Percentiles rank a stretch among this genome's conserved stretches.
Evolutionary conservation across 1,139 yeast genomes (phyloP).

Genomic region (Zygotorulaspora mrakii): DNA sequence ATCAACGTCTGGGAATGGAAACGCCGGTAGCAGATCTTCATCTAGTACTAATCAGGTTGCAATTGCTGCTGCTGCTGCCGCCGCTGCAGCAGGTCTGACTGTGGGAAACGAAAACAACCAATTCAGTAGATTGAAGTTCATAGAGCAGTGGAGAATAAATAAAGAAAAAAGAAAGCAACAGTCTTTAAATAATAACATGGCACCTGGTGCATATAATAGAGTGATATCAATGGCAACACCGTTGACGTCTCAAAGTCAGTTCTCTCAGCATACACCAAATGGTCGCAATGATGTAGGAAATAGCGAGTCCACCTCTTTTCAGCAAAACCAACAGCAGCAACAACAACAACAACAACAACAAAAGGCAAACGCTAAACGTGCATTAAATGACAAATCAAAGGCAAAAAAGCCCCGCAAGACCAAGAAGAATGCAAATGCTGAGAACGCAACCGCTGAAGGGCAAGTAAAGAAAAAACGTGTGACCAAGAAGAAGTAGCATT

Average conservation of each 20-base stretch:
- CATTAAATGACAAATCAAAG: slow-evolving; percentile 26
- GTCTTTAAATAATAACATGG: slow-evolving; percentile 26
- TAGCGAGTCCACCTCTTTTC: slow-evolving; percentile 6
- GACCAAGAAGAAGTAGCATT: slow-evolving; percentile 30
- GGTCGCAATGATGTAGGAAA: slow-evolving; percentile 16
- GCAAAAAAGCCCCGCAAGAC: slow-evolving; percentile 33
- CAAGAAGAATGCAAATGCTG: slow-evolving; percentile 26
- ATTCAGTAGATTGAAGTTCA: slow-evolving; percentile 47
- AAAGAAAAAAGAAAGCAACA: slow-evolving; percentile 44
- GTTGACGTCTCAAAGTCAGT: slow-evolving; percentile 33
- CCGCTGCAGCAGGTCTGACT: slow-evolving; percentile 33
- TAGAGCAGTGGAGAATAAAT: slow-evolving; percentile 46
- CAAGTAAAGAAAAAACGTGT: slow-evolving; percentile 30
- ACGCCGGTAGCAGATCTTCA: slow-evolving; percentile 14
- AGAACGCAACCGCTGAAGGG: slow-evolving; percentile 16
- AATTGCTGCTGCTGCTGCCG: slow-evolving; percentile 34
- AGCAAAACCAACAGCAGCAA: slow-evolving; percentile 8
- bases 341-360: slow-evolving; percentile 17
- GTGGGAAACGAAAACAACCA: slow-evolving; percentile 42
- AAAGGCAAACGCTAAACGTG: slow-evolving; percentile 11
- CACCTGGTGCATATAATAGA: slow-evolving; percentile 29
- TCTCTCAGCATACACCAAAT: slow-evolving; percentile 24
- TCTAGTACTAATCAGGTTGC: slow-evolving; percentile 23
- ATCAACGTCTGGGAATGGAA: slow-evolving; percentile 11
- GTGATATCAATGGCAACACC: slow-evolving; percentile 37